Evolutionary conservation across 2,329 filamentous ascomycete species (phyloP), one percentile per base, ranked within the genome.

Genomic region (Pestalotiopsis sp.): DNA sequence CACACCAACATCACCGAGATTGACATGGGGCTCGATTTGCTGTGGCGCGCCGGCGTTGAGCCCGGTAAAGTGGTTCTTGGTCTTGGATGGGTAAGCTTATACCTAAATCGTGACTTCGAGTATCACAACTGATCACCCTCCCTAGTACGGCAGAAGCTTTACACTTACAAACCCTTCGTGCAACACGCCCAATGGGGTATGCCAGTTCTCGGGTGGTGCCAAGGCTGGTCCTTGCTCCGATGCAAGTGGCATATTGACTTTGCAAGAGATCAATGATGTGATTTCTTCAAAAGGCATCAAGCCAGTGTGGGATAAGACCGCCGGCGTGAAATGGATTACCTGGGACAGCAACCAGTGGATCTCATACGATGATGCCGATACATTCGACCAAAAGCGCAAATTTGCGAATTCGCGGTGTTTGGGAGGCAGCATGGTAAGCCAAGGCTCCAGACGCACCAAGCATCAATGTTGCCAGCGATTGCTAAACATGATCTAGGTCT

Each of bases 1-100:
- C 77, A 80, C 65, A 80, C 76, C 45, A 79, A 79, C 31, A 23
- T 79, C 0, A 79, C 77, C 1, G 77, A 81, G 67, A 78, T 80
- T 23, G 67, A 76, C 9, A 3, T 71, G 0, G 74, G 69, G 3
- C 67, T 80, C 1, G 69, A 78, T 23, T 3, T 80, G 74, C 11
- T 68, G 4, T 65, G 62, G 78, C 68, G 75, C 12, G 71, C 70
- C 49, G 72, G 73, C 17, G 72, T 80, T 4, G 71, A 72, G n/a
- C 72, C 78, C 4, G 31, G 61, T 0, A 74, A 76, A 52, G 73
- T 80, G 0, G 72, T 74, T 12, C 59, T 80, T 13, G 78, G 78
- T 1, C 66, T 76, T 20, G 78, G 72, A 2, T 78, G 73, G 61
- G 45, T 52, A 20, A 20, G 20, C n/a, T 41, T 17, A 13, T 38